These are phyloP conservation scores for Vitrella brassicaformis DNA, from an alignment of 73 alveolate species.

Conservation along the genomic window DNA sequence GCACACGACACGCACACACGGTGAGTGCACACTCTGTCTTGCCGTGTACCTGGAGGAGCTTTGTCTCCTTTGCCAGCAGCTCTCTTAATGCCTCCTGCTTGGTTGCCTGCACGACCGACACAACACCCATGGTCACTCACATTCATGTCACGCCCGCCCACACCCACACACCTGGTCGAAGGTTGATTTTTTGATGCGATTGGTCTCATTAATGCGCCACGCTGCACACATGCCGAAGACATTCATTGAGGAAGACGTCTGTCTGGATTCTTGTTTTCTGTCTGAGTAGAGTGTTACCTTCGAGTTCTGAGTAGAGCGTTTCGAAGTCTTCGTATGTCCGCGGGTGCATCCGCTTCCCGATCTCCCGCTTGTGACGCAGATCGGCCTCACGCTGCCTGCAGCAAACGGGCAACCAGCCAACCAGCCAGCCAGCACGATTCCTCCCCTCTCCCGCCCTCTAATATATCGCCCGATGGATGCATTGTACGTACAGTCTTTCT, in stretches of 20 bases:
- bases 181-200: slow-evolving; percentile 62
- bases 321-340: slow-evolving; percentile 87
- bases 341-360: slow-evolving; percentile 96
- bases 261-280: slow-evolving; percentile 69
- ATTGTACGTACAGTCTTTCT: slow-evolving; percentile 64
- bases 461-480: no score
- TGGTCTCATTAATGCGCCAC: slow-evolving; percentile 81
- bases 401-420: no score
- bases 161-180: slow-evolving; percentile 81
- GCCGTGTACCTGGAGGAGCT: no score
- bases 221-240: slow-evolving; percentile 39
- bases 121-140: no score
- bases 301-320: slow-evolving; percentile 89
- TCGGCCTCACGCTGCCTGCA: slow-evolving; percentile 63
- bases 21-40: no score
- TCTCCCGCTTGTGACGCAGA: slow-evolving; percentile 87
- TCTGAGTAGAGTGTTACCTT: slow-evolving; percentile 71
- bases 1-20: no score
- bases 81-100: slow-evolving; percentile 80
- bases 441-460: no score
- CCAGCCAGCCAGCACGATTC: no score
- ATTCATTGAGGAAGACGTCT: slow-evolving; percentile 48
- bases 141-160: no score
- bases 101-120: no score
- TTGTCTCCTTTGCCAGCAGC: slow-evolving; percentile 90